Percentiles rank a stretch among this genome's conserved stretches.
Conservation (phyloP, 2,329 filamentous ascomycete species). For the Ceratocystis harringtonii region DNA sequence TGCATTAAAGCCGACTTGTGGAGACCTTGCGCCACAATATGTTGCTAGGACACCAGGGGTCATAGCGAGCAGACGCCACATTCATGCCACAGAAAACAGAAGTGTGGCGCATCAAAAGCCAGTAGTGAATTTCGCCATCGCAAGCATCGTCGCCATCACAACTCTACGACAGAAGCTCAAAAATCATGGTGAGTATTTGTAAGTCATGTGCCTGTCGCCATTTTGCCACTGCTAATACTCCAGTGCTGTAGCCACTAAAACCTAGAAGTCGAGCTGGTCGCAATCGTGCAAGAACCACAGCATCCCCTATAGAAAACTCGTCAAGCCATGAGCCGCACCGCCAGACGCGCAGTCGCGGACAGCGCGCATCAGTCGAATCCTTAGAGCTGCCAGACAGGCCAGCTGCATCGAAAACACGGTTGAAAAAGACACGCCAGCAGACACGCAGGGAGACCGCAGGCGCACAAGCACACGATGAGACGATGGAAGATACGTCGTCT, state of each 20-base stretch:
- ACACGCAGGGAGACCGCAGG: neutral
- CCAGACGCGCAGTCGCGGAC: neutral
- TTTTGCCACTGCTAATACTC: neutral
- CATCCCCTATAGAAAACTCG: neutral
- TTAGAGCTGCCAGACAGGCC: neutral
- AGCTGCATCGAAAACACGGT: neutral
- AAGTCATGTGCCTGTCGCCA: neutral
- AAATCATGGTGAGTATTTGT: neutral
- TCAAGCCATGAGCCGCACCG: neutral
- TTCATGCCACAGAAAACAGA: neutral
- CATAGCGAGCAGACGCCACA: neutral
- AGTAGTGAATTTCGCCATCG: neutral
- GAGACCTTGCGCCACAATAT: constrained; percentile 1
- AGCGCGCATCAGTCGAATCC: neutral
- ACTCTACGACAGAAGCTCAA: neutral
- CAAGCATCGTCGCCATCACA: neutral
- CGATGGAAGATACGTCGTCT: neutral
- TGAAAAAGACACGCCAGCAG: neutral
- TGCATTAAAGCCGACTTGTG: neutral
- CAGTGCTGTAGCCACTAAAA: neutral
- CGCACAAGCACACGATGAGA: neutral
- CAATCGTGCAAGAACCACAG: neutral
- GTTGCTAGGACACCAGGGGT: constrained; percentile 1
- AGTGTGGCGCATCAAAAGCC: neutral
- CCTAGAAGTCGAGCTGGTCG: neutral